Base-by-base conservation (phyloP, 2,329 filamentous ascomycete genomes). In the Fusarium mundagurra region DNA sequence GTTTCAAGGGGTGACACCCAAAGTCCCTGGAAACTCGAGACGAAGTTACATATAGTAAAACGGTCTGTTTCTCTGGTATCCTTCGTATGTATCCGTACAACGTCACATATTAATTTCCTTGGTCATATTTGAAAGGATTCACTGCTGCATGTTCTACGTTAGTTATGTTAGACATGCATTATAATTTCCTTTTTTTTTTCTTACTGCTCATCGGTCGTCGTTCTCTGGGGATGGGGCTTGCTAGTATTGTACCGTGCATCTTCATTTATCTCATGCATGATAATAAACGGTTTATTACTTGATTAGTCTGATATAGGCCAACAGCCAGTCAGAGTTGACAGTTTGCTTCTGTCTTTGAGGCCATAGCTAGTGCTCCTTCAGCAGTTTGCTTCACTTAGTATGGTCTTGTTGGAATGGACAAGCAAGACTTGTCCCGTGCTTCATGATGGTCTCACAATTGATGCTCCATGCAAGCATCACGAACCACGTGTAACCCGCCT, bases 101-200 rank as follows among this genome's bases (percentile, higher is more conserved):
- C 54, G 31, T 61, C 20, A 48, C 43, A 45, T 51, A 51, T 33
- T 39, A 31, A 41, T 64, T 36, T 48, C 54, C 27, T 61, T 27
- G 29, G 29, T 6, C 16, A 51, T 63, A 22, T 33, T 38, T 41
- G 29, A 51, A 61, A 61, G 54, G 54, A 53, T 60, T 39, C 48
- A 24, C 44, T 41, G 29, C 45, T 68, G 48, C 68, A 71, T 24
- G 54, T 27, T 31, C 36, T 31, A 45, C 22, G 7, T 27, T 45
- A 24, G 22, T 16, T 51, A 54, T 67, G 50, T 36, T 71, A 67
- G 57, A 63, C 62, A 67, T 59, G 57, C 69, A 67, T 67, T 57
- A 70, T 64, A 57, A 38, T 38, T 38, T 38, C 36, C n/a, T 64
- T 64, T 48, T 39, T 33, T 71, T 57, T 70, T 39, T 41, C 33